Evolutionary conservation across 2,329 filamentous ascomycete species (phyloP), one percentile per base, ranked within the genome.

Genomic region (Colletotrichum melonis): DNA sequence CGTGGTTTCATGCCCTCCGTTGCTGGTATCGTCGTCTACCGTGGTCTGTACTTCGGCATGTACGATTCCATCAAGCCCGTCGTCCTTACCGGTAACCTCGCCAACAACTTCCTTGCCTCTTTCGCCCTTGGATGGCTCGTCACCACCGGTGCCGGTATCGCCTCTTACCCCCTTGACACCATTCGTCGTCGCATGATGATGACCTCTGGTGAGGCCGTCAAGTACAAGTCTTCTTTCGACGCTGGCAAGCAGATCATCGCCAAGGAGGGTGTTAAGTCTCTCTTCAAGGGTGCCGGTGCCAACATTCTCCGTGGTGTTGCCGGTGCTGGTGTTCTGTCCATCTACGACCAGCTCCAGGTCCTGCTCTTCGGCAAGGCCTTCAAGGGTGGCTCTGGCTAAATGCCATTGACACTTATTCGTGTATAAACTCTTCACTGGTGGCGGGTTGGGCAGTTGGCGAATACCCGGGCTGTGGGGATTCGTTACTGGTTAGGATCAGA

Each of bases 121-220:
- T 99, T 99, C 95, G 84, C 91, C 85, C 97, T 99, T 88, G 97
- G 97, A 86, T 99, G 97, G 97, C 90, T 91, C 88, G 97, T 99
- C 92, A 99, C 97, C 90, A 99, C 97, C 86, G 97, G 94, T 97
- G 97, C 97, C 88, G 97, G 97, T 97, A 98, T 99, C 88, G 97
- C 97, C 89, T 98, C 97, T 84, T 99, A 99, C 92, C 97, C 97
- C 90, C 95, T 99, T 85, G 97, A 99, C 89, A 99, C 97, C 85
- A 95, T 99, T 91, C 97, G 97, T 92, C 95, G 97, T 92, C 97
- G 97, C 90, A 99, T 99, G 97, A 99, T 99, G 97, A 99, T 99
- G 97, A 99, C 97, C 83, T 92, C 90, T 78, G 91, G 91, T 88
- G 90, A 97, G 94, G 97, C 97, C 91, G 97, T 99, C 92, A 99